Conservation (phyloP, 139 green algal species). For the Pseudopediastrum boryanum region DNA sequence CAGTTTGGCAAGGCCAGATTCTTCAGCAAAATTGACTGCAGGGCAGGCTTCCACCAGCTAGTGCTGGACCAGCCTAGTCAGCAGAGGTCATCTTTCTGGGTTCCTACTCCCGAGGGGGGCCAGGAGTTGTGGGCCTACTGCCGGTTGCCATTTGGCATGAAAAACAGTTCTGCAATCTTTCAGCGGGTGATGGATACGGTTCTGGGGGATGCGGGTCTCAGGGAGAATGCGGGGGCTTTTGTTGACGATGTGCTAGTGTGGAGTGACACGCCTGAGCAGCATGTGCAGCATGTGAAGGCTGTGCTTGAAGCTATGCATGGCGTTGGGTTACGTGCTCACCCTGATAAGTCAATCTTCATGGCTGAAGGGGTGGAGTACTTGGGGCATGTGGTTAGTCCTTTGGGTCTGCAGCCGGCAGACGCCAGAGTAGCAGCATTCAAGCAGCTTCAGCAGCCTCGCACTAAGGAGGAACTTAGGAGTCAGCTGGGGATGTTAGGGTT, state of each 20-base stretch:
- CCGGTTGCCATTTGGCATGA: conserved; percentile 35
- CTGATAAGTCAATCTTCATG: conserved; percentile 28
- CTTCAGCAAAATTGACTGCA: conserved; percentile 44
- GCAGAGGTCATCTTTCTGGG: conserved; percentile 29
- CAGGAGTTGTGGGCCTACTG: conserved; percentile 16
- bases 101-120: too few species aligned
- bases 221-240: conserved; percentile 3
- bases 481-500: conserved; percentile 45
- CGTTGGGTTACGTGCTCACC: conserved; percentile 29
- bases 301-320: conserved; percentile 3
- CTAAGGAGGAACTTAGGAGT: conserved; percentile 23
- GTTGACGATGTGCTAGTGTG: conserved; percentile 35
- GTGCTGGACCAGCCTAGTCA: background rate
- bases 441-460: conserved; percentile 32
- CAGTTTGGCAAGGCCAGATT: background rate
- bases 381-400: conserved; percentile 34
- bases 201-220: conserved; percentile 2
- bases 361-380: conserved; percentile 37
- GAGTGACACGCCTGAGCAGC: conserved; percentile 6
- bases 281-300: background rate
- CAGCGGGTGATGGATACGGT: conserved; percentile 26
- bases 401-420: conserved; percentile 21
- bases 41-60: conserved; percentile 41
- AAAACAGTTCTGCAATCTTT: conserved; percentile 28
- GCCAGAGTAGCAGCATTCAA: conserved; percentile 44